Conservation (phyloP, 331 rosid species). For the Quercus phellos region DNA sequence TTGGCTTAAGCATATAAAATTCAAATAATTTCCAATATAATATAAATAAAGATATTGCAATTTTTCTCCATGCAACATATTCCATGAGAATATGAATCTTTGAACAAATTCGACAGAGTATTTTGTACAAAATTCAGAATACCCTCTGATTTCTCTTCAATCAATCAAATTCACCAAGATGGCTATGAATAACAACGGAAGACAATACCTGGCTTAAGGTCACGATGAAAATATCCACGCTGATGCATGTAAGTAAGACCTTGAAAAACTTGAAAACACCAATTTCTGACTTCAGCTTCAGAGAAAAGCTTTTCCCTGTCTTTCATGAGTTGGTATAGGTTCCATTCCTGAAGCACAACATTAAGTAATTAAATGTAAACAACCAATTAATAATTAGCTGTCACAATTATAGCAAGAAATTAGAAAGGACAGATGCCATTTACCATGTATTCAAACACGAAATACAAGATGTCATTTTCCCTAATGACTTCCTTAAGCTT, state of each 20-base stretch:
- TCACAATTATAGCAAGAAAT: not conserved
- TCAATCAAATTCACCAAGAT: not conserved
- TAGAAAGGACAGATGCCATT: conserved; percentile 14
- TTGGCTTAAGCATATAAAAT: not conserved
- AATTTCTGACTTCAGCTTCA: conserved; percentile 77
- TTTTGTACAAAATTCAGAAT: not conserved
- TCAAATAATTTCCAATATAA: not conserved
- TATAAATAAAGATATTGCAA: not conserved
- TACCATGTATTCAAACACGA: conserved; percentile 96
- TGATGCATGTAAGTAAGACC: conserved; percentile 97
- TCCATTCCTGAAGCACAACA: conserved; percentile 58
- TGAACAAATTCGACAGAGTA: not conserved
- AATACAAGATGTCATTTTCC: conserved; percentile 79
- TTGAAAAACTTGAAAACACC: conserved; percentile 98
- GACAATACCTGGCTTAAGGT: conserved; percentile 83
- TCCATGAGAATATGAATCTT: not conserved
- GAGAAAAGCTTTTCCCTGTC: conserved; percentile 76
- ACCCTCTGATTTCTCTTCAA: not conserved
- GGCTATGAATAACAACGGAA: not conserved
- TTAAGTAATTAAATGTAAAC: not conserved
- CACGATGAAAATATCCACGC: conserved; percentile 98
- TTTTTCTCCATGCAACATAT: not conserved
- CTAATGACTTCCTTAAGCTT: conserved; percentile 95
- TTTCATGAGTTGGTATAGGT: conserved; percentile 89
- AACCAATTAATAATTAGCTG: conserved; percentile 2